Conservation (phyloP, 108 stramenopile species). For the Chaetoceros muelleri region DNA sequence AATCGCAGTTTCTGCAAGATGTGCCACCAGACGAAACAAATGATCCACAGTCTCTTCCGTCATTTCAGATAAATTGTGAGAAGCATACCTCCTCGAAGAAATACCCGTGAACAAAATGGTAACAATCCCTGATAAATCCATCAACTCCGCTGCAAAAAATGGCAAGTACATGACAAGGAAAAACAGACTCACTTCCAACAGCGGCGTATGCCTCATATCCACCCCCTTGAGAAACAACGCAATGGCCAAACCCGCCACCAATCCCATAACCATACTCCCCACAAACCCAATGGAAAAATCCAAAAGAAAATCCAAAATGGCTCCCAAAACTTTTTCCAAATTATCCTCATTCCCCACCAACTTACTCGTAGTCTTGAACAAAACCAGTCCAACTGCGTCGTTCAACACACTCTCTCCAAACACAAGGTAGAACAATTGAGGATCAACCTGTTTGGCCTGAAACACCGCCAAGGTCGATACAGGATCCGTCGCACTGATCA, state of each 20-base stretch:
- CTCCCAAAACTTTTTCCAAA: conserved; percentile 18
- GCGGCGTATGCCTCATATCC: conserved; percentile 31
- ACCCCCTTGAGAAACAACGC: conserved; percentile 60
- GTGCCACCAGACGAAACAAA: conserved; percentile 48
- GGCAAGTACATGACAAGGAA: conserved; percentile 61
- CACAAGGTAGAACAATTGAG: conserved; percentile 72
- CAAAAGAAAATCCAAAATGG: conserved; percentile 26
- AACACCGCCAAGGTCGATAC: conserved; percentile 79
- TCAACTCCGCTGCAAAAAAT: conserved; percentile 56
- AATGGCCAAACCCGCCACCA: conserved; percentile 22
- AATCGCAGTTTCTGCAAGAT: conserved; percentile 66
- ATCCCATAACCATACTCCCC: conserved; percentile 49
- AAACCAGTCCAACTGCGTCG: conserved; percentile 77
- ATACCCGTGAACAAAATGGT: conserved; percentile 81
- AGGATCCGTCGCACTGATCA: conserved; percentile 81
- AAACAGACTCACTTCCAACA: conserved; percentile 52
- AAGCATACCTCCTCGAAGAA: conserved; percentile 40
- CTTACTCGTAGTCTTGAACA: conserved; percentile 51
- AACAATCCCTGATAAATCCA: conserved; percentile 74
- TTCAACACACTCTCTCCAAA: conserved; percentile 86
- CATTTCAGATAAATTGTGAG: conserved; percentile 42
- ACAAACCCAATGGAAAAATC: conserved; percentile 51
- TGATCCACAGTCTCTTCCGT: conserved; percentile 35
- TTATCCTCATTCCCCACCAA: conserved; percentile 35
- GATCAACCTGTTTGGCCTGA: conserved; percentile 70